phyloP scores from a whole-genome alignment of 1,284 basidiomycete species.

The Ganoderma lingzhi region DNA sequence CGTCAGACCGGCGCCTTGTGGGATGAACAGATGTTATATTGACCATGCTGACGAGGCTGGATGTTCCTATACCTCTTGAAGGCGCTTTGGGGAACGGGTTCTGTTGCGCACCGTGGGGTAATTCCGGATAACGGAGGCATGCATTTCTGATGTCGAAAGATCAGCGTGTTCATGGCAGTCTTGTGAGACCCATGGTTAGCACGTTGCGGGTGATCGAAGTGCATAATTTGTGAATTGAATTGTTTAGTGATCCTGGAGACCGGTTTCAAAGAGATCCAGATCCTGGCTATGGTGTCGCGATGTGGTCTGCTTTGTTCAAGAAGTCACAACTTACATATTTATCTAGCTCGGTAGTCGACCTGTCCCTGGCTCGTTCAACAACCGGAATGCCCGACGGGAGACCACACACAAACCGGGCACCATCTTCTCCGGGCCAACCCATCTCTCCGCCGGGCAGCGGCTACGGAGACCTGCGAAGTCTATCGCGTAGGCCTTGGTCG shows the following conservation, averaged over 20 bases:
- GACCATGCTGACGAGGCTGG: not conserved
- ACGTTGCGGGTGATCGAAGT: not conserved
- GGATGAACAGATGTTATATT: not conserved
- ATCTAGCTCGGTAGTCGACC: constrained; percentile 71
- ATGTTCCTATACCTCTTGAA: not conserved
- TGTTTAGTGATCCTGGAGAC: too few species aligned
- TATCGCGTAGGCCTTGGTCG: constrained; percentile 78
- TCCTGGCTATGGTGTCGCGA: too few species aligned
- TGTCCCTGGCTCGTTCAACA: constrained; percentile 57
- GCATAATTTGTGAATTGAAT: too few species aligned
- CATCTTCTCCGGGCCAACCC: constrained; percentile 49
- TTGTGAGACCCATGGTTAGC: not conserved
- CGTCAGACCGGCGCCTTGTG: not conserved
- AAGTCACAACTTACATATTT: not conserved
- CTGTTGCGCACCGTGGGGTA: too few species aligned
- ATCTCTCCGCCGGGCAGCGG: constrained; percentile 41
- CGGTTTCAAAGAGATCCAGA: too few species aligned
- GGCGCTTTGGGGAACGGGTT: too few species aligned
- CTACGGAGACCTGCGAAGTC: constrained; percentile 71
- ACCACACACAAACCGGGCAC: constrained; percentile 38
- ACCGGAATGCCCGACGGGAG: constrained; percentile 55
- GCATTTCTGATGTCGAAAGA: too few species aligned
- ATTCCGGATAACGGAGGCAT: too few species aligned
- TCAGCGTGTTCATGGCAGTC: too few species aligned
- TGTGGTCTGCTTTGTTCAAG: too few species aligned